phyloP scores from a whole-genome alignment of 768 basidiomycete genomes.

The Polyporus arcularius region DNA sequence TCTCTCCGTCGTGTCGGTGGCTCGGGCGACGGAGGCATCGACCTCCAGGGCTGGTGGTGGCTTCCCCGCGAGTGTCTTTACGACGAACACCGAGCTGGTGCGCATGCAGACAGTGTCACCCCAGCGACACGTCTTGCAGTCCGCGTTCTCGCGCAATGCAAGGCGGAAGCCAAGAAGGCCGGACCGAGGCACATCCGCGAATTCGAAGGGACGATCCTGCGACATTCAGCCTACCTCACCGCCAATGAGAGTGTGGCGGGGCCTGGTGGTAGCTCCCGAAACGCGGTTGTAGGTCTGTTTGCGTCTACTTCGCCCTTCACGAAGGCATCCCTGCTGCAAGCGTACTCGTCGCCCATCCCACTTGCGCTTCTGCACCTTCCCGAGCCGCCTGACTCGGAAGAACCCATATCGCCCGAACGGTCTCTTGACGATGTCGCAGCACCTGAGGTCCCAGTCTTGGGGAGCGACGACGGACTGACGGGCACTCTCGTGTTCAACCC shows the following conservation, averaged over 20 bases:
- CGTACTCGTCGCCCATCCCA: constrained; percentile 74
- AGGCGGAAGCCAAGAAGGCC: constrained; percentile 82
- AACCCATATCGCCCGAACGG: neutral
- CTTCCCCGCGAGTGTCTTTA: constrained; percentile 45
- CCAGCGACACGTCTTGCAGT: constrained; percentile 48
- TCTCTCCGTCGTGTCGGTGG: constrained; percentile 77
- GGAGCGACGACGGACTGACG: constrained; percentile 23
- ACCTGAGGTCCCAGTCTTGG: neutral
- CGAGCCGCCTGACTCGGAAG: neutral
- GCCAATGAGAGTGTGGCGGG: neutral
- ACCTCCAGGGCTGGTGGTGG: constrained; percentile 94
- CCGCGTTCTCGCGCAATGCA: constrained; percentile 86
- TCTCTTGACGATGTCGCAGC: neutral
- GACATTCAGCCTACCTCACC: constrained; percentile 33
- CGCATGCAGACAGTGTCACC: neutral
- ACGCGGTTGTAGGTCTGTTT: constrained; percentile 67
- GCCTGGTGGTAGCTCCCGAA: constrained; percentile 5
- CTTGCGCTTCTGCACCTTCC: constrained; percentile 82
- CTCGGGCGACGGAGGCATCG: constrained; percentile 87
- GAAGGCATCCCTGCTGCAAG: constrained; percentile 63
- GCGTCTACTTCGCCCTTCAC: constrained; percentile 85
- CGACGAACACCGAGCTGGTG: neutral
- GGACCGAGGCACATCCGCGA: constrained; percentile 84
- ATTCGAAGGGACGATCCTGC: constrained; percentile 83
- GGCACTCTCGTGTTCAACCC: constrained; percentile 70